Conservation (phyloP, 345 rosid species). For the Salix udensis region DNA sequence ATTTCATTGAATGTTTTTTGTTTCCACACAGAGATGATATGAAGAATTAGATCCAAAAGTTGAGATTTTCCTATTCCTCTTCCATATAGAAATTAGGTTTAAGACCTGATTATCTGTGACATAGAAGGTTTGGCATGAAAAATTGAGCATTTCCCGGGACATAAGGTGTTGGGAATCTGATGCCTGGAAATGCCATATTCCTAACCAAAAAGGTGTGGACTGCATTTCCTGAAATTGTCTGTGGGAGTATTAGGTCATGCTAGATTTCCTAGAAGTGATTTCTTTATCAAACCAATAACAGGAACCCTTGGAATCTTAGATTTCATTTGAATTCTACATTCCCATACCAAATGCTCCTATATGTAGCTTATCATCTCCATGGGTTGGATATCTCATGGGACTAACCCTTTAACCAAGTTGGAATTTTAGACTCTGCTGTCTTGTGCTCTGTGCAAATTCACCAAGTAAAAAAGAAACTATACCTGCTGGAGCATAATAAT, state of each 20-base stretch:
- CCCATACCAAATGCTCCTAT: too few relatives aligned
- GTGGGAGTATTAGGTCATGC: too few relatives aligned
- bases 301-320: too few relatives aligned
- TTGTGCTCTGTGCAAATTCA: background rate
- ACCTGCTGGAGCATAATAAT: background rate
- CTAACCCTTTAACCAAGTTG: background rate
- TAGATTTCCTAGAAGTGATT: too few relatives aligned
- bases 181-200: too few relatives aligned
- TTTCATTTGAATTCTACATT: too few relatives aligned
- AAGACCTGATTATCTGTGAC: background rate
- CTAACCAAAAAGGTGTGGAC: too few relatives aligned
- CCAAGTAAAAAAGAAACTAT: background rate
- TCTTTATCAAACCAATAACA: too few relatives aligned
- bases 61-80: background rate
- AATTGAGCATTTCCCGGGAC: too few relatives aligned
- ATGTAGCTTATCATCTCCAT: background rate
- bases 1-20: background rate
- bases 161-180: too few relatives aligned
- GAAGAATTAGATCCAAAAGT: background rate
- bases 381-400: background rate
- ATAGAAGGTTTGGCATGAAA: too few relatives aligned
- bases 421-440: background rate
- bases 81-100: background rate
- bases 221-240: too few relatives aligned
- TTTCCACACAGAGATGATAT: background rate